A percentile compares a stretch with the other conserved stretches of the same genome.
Conservation (phyloP, 2,329 filamentous ascomycete species). For the Diplodia corticola region DNA sequence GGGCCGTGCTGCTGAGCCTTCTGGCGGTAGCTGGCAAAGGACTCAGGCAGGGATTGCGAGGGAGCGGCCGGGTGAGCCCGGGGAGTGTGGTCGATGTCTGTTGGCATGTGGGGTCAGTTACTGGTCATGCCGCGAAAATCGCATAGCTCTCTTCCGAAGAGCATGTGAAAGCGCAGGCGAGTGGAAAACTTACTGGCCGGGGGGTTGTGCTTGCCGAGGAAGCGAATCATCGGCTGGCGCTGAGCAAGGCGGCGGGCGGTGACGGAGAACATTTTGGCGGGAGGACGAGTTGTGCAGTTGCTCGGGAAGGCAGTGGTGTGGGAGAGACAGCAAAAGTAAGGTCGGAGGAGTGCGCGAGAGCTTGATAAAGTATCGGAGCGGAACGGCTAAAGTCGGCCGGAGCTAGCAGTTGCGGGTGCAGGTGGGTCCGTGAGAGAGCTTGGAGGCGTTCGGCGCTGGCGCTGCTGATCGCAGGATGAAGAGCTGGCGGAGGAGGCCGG, state of each 20-base stretch:
- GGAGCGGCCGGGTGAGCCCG: slow-evolving; percentile 73
- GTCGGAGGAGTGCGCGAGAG: slow-evolving; percentile 8
- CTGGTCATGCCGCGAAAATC: neutral
- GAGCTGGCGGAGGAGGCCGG: slow-evolving; percentile 1
- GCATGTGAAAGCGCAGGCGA: slow-evolving; percentile 13
- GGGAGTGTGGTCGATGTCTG: slow-evolving; percentile 74
- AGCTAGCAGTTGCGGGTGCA: slow-evolving; percentile 5
- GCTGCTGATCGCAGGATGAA: neutral
- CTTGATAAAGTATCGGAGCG: slow-evolving; percentile 20
- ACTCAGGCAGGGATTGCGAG: slow-evolving; percentile 62
- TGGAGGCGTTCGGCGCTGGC: neutral
- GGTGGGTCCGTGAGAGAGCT: slow-evolving; percentile 9
- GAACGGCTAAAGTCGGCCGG: slow-evolving; percentile 19
- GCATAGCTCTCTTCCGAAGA: slow-evolving; percentile 21
- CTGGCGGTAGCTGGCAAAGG: slow-evolving; percentile 76
- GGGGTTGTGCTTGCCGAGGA: slow-evolving; percentile 50
- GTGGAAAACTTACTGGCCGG: slow-evolving; percentile 43
- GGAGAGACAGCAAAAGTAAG: neutral
- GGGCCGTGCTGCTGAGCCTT: slow-evolving; percentile 78
- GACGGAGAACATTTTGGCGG: slow-evolving; percentile 43
- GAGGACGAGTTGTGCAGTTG: neutral
- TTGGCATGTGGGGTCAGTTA: slow-evolving; percentile 10
- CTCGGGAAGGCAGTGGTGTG: neutral
- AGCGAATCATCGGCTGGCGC: slow-evolving; percentile 54
- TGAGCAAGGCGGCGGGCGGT: slow-evolving; percentile 48